phyloP scores from a whole-genome alignment of 2,329 filamentous ascomycete genomes.

The Sporothrix inflata region DNA sequence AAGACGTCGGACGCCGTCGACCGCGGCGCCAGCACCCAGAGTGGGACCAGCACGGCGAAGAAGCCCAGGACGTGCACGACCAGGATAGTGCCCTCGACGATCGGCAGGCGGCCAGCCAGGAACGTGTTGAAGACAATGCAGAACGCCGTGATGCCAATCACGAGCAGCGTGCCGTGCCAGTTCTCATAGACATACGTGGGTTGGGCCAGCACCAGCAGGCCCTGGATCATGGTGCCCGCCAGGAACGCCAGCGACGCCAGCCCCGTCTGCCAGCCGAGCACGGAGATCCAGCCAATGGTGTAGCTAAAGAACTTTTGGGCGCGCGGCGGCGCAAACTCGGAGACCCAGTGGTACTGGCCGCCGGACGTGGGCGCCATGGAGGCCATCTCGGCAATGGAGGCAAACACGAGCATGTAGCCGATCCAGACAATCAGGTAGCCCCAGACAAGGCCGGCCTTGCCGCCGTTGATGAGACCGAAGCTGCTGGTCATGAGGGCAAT shows the following conservation, averaged over 20 bases:
- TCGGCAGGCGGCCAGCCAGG: conserved; percentile 50
- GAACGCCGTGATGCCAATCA: conserved; percentile 52
- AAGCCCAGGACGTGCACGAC: conserved; percentile 56
- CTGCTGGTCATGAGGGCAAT: conserved; percentile 47
- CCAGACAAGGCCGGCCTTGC: conserved; percentile 57
- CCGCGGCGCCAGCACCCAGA: conserved; percentile 38
- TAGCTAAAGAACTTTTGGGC: conserved; percentile 60
- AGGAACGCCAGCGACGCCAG: conserved; percentile 48
- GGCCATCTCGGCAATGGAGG: conserved; percentile 47
- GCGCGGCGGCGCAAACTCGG: conserved; percentile 53
- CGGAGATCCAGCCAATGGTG: conserved; percentile 54
- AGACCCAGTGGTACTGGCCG: conserved; percentile 65
- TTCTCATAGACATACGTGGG: conserved; percentile 44
- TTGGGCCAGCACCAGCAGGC: conserved; percentile 47
- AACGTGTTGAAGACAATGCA: conserved; percentile 56
- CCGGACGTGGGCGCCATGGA: conserved; percentile 55
- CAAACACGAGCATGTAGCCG: conserved; percentile 50
- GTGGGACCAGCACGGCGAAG: conserved; percentile 38
- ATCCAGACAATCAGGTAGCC: conserved; percentile 53
- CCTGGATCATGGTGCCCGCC: conserved; percentile 53
- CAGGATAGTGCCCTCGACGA: conserved; percentile 55
- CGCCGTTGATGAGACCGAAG: conserved; percentile 53
- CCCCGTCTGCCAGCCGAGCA: conserved; percentile 52
- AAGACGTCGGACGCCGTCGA: conserved; percentile 45
- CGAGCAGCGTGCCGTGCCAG: conserved; percentile 55